Evolutionary conservation across 2,329 filamentous ascomycete genomes (phyloP).

Genomic region (Xylariaceae sp.): DNA sequence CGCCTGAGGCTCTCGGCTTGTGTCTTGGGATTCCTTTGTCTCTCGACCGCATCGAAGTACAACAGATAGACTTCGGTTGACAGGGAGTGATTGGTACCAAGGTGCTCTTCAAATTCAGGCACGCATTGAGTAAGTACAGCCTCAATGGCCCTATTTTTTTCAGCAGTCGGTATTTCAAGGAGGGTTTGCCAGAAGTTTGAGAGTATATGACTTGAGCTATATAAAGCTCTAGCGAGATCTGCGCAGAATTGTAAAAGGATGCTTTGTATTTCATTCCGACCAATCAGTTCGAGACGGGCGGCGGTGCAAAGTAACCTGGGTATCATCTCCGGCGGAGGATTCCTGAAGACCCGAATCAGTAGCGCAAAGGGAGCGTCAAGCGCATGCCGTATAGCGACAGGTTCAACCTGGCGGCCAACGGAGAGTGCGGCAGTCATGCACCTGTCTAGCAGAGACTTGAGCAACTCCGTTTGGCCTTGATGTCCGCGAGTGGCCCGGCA

Average conservation of each 20-base stretch:
- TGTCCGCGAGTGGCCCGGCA: conserved; percentile 28
- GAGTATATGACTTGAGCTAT: conserved; percentile 22
- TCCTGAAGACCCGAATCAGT: conserved; percentile 29
- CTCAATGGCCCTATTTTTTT: conserved; percentile 24
- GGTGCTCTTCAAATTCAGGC: conserved; percentile 23
- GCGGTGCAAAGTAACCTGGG: conserved; percentile 27
- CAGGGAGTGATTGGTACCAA: conserved; percentile 26
- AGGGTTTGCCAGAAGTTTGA: conserved; percentile 27
- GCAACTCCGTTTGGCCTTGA: conserved; percentile 26
- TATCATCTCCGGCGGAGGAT: conserved; percentile 29
- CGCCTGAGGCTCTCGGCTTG: conserved; percentile 23
- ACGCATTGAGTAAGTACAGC: conserved; percentile 25
- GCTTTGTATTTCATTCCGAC: conserved; percentile 27
- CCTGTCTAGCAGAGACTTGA: conserved; percentile 29
- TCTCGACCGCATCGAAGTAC: conserved; percentile 29
- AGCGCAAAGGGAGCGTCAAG: conserved; percentile 30
- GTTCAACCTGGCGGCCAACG: conserved; percentile 28
- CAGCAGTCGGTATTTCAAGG: conserved; percentile 22
- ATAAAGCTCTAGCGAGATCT: conserved; percentile 25
- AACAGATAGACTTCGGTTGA: conserved; percentile 28
- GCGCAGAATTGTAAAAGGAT: conserved; percentile 29
- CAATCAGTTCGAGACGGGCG: conserved; percentile 25
- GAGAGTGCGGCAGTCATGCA: conserved; percentile 30
- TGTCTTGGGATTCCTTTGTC: conserved; percentile 22
- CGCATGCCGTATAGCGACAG: conserved; percentile 22